phyloP scores from a whole-genome alignment of 495 filamentous ascomycete species.

The Xylaria intraflava region DNA sequence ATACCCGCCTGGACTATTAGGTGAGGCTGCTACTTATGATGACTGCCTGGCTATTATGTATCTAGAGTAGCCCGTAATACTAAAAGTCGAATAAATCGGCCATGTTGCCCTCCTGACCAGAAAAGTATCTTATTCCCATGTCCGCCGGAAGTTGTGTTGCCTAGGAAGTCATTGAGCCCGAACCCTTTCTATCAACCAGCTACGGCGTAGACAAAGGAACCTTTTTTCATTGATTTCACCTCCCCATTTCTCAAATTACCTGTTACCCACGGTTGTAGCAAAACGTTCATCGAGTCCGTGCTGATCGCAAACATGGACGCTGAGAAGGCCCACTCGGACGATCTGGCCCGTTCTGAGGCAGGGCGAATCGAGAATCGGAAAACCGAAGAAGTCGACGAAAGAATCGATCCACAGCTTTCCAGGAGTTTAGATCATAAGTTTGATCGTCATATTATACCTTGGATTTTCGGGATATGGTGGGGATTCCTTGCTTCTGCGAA shows the following conservation, averaged over 20 bases:
- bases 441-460: conserved; percentile 40
- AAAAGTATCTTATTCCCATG: no score
- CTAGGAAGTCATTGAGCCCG: no score
- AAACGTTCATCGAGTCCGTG: no score
- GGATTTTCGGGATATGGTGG: conserved; percentile 44
- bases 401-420: conserved; percentile 8
- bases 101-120: no score
- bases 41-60: not conserved
- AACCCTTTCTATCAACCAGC: no score
- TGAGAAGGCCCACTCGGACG: not conserved
- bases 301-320: not conserved
- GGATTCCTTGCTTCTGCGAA: not conserved
- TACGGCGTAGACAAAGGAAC: no score
- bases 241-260: no score
- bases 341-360: not conserved
- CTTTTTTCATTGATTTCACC: no score
- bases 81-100: no score
- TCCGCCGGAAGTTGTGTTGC: no score
- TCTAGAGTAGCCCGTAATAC: no score
- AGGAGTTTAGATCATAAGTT: conserved; percentile 17
- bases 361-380: not conserved
- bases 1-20: not conserved
- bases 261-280: no score
- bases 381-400: not conserved
- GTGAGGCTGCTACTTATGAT: not conserved